These are phyloP conservation scores for Fusarium clavum DNA, from an alignment of 2,329 filamentous ascomycete genomes.

Conservation along the genomic window DNA sequence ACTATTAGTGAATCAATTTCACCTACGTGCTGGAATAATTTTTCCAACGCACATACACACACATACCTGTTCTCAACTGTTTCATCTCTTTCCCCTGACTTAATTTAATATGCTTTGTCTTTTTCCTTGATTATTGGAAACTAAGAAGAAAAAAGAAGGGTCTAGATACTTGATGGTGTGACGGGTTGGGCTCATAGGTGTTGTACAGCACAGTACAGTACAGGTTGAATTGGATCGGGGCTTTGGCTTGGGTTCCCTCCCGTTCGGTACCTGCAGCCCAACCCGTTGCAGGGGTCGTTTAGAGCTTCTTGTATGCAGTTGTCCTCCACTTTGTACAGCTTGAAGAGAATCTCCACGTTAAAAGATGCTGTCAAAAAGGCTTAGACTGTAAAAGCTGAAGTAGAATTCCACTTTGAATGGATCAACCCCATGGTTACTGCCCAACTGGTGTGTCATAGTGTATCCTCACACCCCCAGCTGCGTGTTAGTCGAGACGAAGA, in stretches of 20 bases:
- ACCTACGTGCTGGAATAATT: conserved; percentile 11
- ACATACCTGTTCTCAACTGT: conserved; percentile 1
- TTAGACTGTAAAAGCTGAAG: conserved; percentile 12
- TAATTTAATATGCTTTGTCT: conserved; percentile 5
- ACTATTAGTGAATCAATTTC: conserved; percentile 22
- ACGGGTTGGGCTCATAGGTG: conserved; percentile 24
- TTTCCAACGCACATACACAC: conserved; percentile 9
- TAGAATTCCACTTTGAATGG: conserved; percentile 22
- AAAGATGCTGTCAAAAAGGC: conserved; percentile 16
- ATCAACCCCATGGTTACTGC: conserved; percentile 3
- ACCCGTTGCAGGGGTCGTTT: conserved; percentile 32
- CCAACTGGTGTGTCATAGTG: conserved; percentile 19
- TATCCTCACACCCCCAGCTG: conserved; percentile 20
- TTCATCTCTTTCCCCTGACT: conserved; percentile 9
- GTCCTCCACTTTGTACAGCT: conserved; percentile 29
- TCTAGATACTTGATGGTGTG: conserved; percentile 29
- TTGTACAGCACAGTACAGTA: not conserved
- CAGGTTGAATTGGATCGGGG: conserved; percentile 11
- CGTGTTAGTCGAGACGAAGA: conserved; percentile 2
- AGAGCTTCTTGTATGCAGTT: conserved; percentile 16
- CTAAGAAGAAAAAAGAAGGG: conserved; percentile 25
- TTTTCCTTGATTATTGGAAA: conserved; percentile 26
- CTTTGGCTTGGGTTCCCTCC: conserved; percentile 43
- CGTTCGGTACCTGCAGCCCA: conserved; percentile 43
- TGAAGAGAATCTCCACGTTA: conserved; percentile 17